These are phyloP conservation scores for Brassica nigra DNA, from an alignment of 345 rosid species.

Conservation along the genomic window DNA sequence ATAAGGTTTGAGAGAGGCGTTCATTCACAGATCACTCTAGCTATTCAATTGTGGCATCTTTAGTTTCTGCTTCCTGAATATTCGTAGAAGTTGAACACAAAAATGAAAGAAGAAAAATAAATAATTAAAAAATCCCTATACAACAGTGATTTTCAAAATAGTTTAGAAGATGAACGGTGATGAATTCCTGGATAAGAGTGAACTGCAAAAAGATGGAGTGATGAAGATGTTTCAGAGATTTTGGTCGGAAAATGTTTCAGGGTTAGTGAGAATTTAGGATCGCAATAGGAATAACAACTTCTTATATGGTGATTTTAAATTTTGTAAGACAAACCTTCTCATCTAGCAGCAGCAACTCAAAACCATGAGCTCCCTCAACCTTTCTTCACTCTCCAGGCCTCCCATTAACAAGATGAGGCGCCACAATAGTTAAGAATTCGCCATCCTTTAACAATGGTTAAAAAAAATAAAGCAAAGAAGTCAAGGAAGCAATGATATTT, in stretches of 20 bases:
- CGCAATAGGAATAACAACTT: neutral
- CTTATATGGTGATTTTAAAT: neutral
- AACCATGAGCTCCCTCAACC: no score
- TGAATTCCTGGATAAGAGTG: neutral
- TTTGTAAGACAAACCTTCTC: neutral
- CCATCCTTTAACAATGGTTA: no score
- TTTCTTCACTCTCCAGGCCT: no score
- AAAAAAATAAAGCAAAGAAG: no score
- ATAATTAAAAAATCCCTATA: neutral
- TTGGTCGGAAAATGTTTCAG: no score
- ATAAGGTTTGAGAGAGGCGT: constrained; percentile 90
- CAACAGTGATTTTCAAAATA: constrained; percentile 36
- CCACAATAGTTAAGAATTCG: no score
- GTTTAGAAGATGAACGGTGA: neutral
- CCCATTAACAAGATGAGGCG: no score
- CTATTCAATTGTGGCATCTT: constrained; percentile 89
- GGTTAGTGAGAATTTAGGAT: neutral
- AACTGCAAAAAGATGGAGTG: neutral
- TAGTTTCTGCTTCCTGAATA: constrained; percentile 85
- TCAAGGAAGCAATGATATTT: no score
- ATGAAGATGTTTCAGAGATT: no score
- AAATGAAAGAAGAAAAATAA: neutral
- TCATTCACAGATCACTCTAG: constrained; percentile 85
- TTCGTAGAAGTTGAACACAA: constrained; percentile 20
- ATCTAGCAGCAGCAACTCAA: no score